These are phyloP conservation scores for Apiospora saccharicola DNA, from an alignment of 2,329 filamentous ascomycete species.

Conservation along the genomic window DNA sequence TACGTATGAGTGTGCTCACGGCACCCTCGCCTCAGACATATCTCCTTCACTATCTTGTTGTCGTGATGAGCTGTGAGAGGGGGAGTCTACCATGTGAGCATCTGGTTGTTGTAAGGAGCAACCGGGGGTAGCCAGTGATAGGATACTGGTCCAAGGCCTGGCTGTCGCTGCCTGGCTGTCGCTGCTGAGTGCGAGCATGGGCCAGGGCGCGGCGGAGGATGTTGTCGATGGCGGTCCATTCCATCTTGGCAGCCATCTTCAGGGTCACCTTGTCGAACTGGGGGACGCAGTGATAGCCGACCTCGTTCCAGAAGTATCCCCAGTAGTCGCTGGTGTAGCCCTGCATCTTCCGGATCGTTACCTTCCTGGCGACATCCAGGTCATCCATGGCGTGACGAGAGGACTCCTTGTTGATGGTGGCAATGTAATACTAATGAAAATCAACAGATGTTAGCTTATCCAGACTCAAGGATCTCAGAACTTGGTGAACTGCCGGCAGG, in stretches of 20 bases:
- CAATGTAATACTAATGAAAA: conserved; percentile 61
- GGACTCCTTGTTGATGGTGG: conserved; percentile 61
- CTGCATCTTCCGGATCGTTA: conserved; percentile 44
- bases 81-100: not conserved
- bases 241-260: conserved; percentile 51
- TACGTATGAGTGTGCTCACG: not conserved
- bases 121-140: not conserved
- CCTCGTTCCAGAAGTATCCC: conserved; percentile 60
- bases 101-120: not conserved
- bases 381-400: conserved; percentile 45
- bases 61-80: not conserved
- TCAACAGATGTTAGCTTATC: conserved; percentile 25
- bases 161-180: not conserved
- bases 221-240: conserved; percentile 58
- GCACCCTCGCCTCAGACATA: not conserved
- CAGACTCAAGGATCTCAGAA: not conserved
- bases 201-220: conserved; percentile 48
- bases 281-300: conserved; percentile 49
- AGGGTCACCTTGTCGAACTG: conserved; percentile 59
- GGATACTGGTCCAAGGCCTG: not conserved
- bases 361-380: conserved; percentile 52
- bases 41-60: not conserved
- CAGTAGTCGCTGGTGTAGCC: conserved; percentile 53
- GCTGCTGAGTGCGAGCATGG: not conserved
- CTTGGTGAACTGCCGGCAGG: not conserved